These are phyloP conservation scores for Lepidopterella palustris DNA, from an alignment of 495 filamentous ascomycete species.

Conservation along the genomic window DNA sequence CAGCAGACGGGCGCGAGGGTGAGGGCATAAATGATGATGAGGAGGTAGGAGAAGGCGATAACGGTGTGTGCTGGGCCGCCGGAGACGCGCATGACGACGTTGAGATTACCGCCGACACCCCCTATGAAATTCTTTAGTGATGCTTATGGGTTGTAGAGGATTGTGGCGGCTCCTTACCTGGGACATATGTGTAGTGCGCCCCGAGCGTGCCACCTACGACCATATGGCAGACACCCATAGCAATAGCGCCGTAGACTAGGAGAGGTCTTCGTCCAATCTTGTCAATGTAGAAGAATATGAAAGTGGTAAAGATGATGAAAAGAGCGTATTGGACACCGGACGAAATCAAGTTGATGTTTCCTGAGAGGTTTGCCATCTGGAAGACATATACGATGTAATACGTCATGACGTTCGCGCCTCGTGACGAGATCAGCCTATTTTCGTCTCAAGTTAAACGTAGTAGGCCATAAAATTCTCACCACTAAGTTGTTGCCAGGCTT, in stretches of 20 bases:
- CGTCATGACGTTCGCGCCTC: slow-evolving; percentile 49
- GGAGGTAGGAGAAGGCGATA: slow-evolving; percentile 72
- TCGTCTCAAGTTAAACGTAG: too few species aligned
- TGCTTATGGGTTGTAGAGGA: slow-evolving; percentile 28
- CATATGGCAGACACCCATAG: slow-evolving; percentile 65
- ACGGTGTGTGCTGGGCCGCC: slow-evolving; percentile 61
- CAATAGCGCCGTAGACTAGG: slow-evolving; percentile 61
- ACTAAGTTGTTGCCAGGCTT: slow-evolving; percentile 64
- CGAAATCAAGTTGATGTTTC: slow-evolving; percentile 60
- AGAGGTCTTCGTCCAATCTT: slow-evolving; percentile 64
- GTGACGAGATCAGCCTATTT: too few species aligned
- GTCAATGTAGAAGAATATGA: slow-evolving; percentile 68
- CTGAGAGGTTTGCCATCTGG: slow-evolving; percentile 56
- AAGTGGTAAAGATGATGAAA: slow-evolving; percentile 62
- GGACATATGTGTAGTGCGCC: slow-evolving; percentile 42
- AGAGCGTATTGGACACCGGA: slow-evolving; percentile 70
- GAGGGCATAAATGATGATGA: slow-evolving; percentile 68
- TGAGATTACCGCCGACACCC: slow-evolving; percentile 58
- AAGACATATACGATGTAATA: slow-evolving; percentile 72
- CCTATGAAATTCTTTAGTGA: slow-evolving; percentile 20
- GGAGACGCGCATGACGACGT: slow-evolving; percentile 56
- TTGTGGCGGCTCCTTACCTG: slow-evolving; percentile 4
- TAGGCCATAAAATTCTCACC: slow-evolving; percentile 59
- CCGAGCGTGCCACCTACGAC: slow-evolving; percentile 55
- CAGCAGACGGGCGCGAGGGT: slow-evolving; percentile 66